phyloP scores from a whole-genome alignment of 805 yeast species.

The Kregervanrija fluxuum region DNA sequence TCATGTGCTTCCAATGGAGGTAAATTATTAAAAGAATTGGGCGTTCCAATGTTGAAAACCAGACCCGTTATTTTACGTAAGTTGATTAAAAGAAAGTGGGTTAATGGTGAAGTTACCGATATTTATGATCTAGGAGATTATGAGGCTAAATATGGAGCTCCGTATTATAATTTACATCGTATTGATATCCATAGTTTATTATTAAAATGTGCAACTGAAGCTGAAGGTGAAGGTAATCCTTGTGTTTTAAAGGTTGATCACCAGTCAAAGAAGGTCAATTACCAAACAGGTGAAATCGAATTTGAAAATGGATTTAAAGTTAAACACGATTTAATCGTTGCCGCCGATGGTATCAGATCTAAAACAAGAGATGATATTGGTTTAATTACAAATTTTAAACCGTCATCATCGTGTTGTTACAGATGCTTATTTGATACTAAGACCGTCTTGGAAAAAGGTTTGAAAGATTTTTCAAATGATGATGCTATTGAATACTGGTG shows the following conservation, averaged over 20 bases:
- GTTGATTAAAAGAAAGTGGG: conserved; percentile 21
- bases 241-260: conserved; percentile 19
- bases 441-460: conserved; percentile 14
- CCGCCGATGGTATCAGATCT: conserved; percentile 28
- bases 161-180: conserved; percentile 25
- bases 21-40: conserved; percentile 22
- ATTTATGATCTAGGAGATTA: conserved; percentile 24
- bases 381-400: conserved; percentile 12
- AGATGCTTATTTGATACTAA: conserved; percentile 20
- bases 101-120: conserved; percentile 18
- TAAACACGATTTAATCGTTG: conserved; percentile 23
- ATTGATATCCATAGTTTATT: conserved; percentile 21
- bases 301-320: conserved; percentile 22
- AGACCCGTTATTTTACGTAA: conserved; percentile 21
- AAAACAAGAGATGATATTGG: conserved; percentile 19
- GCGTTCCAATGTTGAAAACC: conserved; percentile 18
- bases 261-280: conserved; percentile 17
- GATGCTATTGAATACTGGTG: conserved; percentile 25
- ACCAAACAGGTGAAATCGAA: conserved; percentile 17
- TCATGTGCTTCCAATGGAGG: conserved; percentile 28
- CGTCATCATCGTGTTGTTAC: conserved; percentile 20
- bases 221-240: conserved; percentile 19
- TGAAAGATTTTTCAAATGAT: conserved; percentile 18
- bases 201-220: conserved; percentile 14
- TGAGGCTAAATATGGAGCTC: conserved; percentile 21